A percentile compares a stretch with the other conserved stretches of the same genome.
Conservation (phyloP, 805 yeast genomes). For the Starmerella bombicola region DNA sequence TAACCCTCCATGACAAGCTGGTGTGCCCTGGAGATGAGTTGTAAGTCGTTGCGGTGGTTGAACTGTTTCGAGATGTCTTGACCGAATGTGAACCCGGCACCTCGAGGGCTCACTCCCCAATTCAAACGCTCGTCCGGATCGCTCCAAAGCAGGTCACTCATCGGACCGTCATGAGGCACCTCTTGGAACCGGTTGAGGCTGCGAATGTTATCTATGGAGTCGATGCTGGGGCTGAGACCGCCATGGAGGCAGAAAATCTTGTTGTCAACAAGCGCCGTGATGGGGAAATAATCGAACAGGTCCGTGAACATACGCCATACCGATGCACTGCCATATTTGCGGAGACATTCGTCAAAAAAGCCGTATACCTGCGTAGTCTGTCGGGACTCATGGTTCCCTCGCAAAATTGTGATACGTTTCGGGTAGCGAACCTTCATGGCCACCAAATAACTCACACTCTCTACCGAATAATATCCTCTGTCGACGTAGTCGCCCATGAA, state of each 20-base stretch:
- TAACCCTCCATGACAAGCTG: slow-evolving; percentile 97
- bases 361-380: slow-evolving; percentile 96
- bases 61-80: slow-evolving; percentile 92
- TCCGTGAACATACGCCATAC: slow-evolving; percentile 94
- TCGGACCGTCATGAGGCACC: slow-evolving; percentile 96
- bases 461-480: slow-evolving; percentile 79
- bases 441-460: slow-evolving; percentile 80
- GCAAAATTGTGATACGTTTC: slow-evolving; percentile 76
- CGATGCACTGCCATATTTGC: slow-evolving; percentile 85
- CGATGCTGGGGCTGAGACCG: slow-evolving; percentile 94
- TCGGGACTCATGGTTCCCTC: slow-evolving; percentile 93
- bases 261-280: slow-evolving; percentile 87
- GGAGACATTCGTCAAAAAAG: slow-evolving; percentile 88
- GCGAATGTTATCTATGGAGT: slow-evolving; percentile 86
- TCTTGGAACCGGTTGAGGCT: slow-evolving; percentile 89
- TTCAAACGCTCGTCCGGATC: slow-evolving; percentile 97
- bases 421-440: slow-evolving; percentile 94
- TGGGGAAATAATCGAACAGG: slow-evolving; percentile 87
- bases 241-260: slow-evolving; percentile 91
- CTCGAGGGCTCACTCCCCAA: slow-evolving; percentile 97
- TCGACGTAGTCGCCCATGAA: slow-evolving; percentile 89
- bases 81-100: slow-evolving; percentile 98
- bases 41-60: slow-evolving; percentile 81
- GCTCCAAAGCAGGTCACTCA: slow-evolving; percentile 93
- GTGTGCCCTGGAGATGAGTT: slow-evolving; percentile 88